Percentiles rank a stretch among this genome's conserved stretches.
phyloP scores from a whole-genome alignment of 345 rosid species.

The Pelargonium nanum region DNA sequence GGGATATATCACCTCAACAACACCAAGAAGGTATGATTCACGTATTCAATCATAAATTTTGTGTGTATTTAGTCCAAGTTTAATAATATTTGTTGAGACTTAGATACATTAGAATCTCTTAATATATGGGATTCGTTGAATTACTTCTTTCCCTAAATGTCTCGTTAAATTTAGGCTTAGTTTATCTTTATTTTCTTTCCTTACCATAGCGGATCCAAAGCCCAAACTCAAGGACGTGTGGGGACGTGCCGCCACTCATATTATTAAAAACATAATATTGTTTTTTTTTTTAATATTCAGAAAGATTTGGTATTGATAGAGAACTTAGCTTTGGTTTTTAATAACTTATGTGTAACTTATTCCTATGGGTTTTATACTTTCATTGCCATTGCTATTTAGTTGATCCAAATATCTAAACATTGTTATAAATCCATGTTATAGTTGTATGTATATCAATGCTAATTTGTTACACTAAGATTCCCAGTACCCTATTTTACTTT shows the following conservation, averaged over 20 bases:
- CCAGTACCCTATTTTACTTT: not conserved
- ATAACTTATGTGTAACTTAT: no score
- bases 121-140: not conserved
- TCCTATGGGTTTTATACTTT: not conserved
- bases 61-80: not conserved
- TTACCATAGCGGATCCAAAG: no score
- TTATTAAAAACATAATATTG: no score
- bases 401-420: not conserved
- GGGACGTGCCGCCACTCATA: no score
- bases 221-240: no score
- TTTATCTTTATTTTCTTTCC: no score
- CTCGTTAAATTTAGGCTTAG: no score
- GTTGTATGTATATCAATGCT: not conserved
- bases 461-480: not conserved
- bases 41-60: not conserved
- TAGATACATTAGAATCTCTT: no score
- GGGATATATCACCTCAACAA: constrained; percentile 39
- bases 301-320: no score
- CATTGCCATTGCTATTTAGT: not conserved
- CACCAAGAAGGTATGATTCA: constrained; percentile 38
- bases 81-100: not conserved
- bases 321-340: no score
- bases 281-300: no score
- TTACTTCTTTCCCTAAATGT: no score
- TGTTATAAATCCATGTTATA: not conserved